Conservation (phyloP, 768 basidiomycete species). For the Austroboletus eburneus region DNA sequence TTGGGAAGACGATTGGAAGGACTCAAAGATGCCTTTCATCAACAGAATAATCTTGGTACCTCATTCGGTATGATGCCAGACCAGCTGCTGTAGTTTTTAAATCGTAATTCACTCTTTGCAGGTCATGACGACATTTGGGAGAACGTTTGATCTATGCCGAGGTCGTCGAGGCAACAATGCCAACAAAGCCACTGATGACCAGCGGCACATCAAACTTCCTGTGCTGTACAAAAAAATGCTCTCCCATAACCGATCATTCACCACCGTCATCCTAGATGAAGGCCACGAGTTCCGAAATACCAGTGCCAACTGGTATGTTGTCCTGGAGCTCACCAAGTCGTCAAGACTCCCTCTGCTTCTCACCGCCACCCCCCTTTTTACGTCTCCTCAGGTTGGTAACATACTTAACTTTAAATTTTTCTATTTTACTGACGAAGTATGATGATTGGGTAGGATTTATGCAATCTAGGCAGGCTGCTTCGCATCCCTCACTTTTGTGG, state of each 20-base stretch:
- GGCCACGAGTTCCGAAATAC: conserved; percentile 6
- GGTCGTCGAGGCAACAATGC: background rate
- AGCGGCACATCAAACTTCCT: conserved; percentile 7
- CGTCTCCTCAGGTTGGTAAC: conserved; percentile 1
- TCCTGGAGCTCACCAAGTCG: background rate
- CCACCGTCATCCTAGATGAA: background rate
- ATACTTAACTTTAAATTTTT: background rate
- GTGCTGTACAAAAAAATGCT: conserved; percentile 3
- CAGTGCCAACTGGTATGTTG: conserved; percentile 5
- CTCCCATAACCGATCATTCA: background rate
- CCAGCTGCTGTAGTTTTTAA: background rate
- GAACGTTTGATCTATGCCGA: conserved; percentile 1
- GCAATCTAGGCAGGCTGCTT: conserved; percentile 5
- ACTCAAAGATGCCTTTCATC: conserved; percentile 1
- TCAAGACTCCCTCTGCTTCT: conserved; percentile 4
- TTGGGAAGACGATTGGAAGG: conserved; percentile 8
- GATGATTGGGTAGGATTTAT: conserved; percentile 1
- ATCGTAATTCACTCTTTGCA: background rate
- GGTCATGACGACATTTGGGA: conserved; percentile 9
- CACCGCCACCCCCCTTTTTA: conserved; percentile 4
- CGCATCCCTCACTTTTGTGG: conserved; percentile 1
- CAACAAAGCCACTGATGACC: conserved; percentile 2
- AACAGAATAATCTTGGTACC: conserved; percentile 5
- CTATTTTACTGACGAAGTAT: background rate
- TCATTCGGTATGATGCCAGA: background rate